Evolutionary conservation across 2,329 filamentous ascomycete species (phyloP).

Genomic region (Neonectria ditissima): DNA sequence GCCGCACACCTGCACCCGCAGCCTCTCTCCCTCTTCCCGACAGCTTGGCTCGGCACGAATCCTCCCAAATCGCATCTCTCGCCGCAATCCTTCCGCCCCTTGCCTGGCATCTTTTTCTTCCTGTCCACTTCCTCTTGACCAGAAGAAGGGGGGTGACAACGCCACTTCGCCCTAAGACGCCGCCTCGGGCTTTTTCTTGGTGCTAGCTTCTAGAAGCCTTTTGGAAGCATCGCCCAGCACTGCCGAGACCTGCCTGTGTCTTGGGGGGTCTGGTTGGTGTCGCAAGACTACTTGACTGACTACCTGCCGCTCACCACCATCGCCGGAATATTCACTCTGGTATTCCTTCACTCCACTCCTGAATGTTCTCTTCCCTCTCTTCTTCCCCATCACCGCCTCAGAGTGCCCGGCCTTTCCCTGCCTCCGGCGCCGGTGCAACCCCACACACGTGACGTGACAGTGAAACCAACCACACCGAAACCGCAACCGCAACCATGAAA

Average conservation of each 20-base stretch:
- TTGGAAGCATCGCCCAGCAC: not conserved
- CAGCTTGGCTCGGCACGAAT: not conserved
- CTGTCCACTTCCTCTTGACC: too few relatives aligned
- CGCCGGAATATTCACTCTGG: too few relatives aligned
- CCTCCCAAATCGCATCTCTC: not conserved
- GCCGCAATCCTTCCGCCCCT: not conserved
- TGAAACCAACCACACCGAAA: not conserved
- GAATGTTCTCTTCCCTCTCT: too few relatives aligned
- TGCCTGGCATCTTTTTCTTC: not conserved
- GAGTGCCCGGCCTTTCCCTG: too few relatives aligned
- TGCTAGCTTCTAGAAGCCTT: not conserved
- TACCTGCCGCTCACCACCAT: not conserved
- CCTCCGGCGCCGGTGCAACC: too few relatives aligned
- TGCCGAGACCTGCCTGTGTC: not conserved
- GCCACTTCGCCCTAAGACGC: slow-evolving; percentile 10
- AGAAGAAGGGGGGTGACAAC: not conserved
- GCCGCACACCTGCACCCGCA: not conserved
- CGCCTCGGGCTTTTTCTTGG: slow-evolving; percentile 21
- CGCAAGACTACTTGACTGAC: not conserved
- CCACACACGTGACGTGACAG: slow-evolving; percentile 7
- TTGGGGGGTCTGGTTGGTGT: not conserved
- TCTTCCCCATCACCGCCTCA: not conserved
- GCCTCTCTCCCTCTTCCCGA: not conserved
- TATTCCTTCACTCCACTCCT: not conserved
- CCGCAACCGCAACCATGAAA: slow-evolving; percentile 5